phyloP scores from a whole-genome alignment of 129 eudicot genomes.

The Saussurea involucrata region DNA sequence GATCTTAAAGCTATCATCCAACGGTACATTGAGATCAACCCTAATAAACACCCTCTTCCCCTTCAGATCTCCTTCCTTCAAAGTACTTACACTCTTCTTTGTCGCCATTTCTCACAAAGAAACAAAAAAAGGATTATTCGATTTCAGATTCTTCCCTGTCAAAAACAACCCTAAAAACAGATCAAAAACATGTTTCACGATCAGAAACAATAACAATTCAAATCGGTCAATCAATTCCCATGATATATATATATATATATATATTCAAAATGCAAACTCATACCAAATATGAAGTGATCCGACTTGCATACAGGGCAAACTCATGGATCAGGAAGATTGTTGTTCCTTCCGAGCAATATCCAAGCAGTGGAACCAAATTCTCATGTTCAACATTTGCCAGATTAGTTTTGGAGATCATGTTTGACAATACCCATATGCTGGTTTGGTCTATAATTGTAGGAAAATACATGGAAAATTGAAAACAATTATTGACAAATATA shows the following conservation, averaged over 20 bases:
- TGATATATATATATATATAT: too few species aligned
- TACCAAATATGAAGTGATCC: neutral
- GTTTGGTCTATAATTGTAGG: conserved; percentile 18
- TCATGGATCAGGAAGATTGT: neutral
- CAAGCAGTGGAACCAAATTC: conserved; percentile 9
- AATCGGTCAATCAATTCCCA: neutral
- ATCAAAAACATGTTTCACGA: neutral
- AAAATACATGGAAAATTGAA: conserved; percentile 25
- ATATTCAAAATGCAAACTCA: neutral
- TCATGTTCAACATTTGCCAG: conserved; percentile 12
- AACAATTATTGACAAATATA: conserved; percentile 27
- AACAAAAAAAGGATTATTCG: neutral
- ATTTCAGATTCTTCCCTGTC: conserved; percentile 4
- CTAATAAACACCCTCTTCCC: conserved; percentile 84
- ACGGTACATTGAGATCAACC: conserved; percentile 91
- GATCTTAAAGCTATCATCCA: conserved; percentile 73
- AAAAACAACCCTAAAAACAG: too few species aligned
- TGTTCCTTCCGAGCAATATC: conserved; percentile 16
- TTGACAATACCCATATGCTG: conserved; percentile 34
- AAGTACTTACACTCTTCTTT: conserved; percentile 70
- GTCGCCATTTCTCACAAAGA: conserved; percentile 64
- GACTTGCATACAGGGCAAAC: neutral
- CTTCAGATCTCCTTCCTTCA: conserved; percentile 80
- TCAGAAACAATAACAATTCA: neutral
- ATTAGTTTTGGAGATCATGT: conserved; percentile 38